Evolutionary conservation across 495 filamentous ascomycete genomes (phyloP).

Genomic region (Hypoxylon trugodes): DNA sequence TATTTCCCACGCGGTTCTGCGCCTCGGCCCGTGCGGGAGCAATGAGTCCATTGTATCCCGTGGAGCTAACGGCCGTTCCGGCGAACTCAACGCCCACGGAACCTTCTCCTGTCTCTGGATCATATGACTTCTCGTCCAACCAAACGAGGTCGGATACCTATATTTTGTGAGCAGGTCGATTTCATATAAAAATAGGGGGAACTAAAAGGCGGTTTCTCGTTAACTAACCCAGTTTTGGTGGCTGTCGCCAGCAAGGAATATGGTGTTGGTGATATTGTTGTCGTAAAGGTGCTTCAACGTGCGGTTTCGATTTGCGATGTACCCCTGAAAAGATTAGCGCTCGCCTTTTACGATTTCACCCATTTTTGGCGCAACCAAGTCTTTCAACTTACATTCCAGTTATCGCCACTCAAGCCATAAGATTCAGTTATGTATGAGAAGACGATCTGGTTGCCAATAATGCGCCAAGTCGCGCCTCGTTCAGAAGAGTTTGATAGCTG

Average conservation of each 20-base stretch:
- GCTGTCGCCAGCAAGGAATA: constrained; percentile 71
- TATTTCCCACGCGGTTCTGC: constrained; percentile 55
- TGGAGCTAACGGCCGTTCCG: constrained; percentile 66
- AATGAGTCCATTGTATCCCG: constrained; percentile 58
- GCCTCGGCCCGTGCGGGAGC: constrained; percentile 50
- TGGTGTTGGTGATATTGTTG: constrained; percentile 70
- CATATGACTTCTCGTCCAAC: constrained; percentile 64
- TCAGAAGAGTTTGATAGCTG: constrained; percentile 60
- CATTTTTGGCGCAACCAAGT: background rate
- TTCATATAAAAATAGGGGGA: background rate
- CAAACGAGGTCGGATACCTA: constrained; percentile 68
- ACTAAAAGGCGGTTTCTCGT: background rate
- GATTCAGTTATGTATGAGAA: constrained; percentile 67
- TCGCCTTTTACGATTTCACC: background rate
- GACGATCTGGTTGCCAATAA: constrained; percentile 72
- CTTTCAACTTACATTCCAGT: constrained; percentile 40
- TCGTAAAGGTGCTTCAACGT: constrained; percentile 66
- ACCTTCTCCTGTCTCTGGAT: constrained; percentile 63
- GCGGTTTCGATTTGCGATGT: constrained; percentile 69
- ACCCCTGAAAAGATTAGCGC: constrained; percentile 60
- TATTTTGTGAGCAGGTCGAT: constrained; percentile 7
- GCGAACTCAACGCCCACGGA: constrained; percentile 73
- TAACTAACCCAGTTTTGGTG: constrained; percentile 67
- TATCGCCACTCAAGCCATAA: constrained; percentile 36
- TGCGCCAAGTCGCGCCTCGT: constrained; percentile 67